Evolutionary conservation across 768 basidiomycete species (phyloP), one percentile per base, ranked within the genome.

Genomic region (Psilocybe sp.): DNA sequence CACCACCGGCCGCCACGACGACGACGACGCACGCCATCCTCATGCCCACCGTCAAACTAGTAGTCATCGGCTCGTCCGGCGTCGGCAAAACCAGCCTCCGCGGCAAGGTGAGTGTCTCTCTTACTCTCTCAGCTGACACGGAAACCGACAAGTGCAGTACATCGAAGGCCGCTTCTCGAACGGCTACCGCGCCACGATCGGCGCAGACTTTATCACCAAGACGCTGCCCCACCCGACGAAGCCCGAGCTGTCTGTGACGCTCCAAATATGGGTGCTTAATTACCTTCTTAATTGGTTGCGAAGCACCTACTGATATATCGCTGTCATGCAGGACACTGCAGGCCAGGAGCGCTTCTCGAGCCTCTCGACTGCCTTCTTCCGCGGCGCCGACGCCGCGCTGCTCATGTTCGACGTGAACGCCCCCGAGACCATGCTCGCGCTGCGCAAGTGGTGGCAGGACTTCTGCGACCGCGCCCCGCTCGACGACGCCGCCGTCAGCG

Each of bases 261-360:
- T 93, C 50, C 86, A 89, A 64, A 88, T 77, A 37, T 77, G 75
- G 77, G 76, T 76, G 34, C 52, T 57, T 69, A 45, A 40, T 28
- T 15, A 38, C 52, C 12, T 47, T 48, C 33, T 11, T 38, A 16
- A n/a, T 44, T 28, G 32, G 9, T 18, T 44, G n/a, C 34, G 31
- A 14, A 15, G 42, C 23, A 14, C n/a, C 34, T 34, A 39, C 49
- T 52, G 40, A 52, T 18, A 34, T n/a, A 33, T 36, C 38, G 34
- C 37, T 40, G 33, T 44, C 19, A 47, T 51, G 16, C 56, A 90
- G 85, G 90, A 92, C 60, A 92, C 89, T 0, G 88, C 89, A 1
- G 91, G 92, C 2, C 92, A 94, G 64, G 91, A 94, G 60, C 81
- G 92, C 4, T 93, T 94, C 70, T 89, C 89, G 1, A 84, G 79